Evolutionary conservation across 306 rosid genomes (phyloP), one percentile per base, ranked within the genome.

Genomic region (Rosa rugosa): DNA sequence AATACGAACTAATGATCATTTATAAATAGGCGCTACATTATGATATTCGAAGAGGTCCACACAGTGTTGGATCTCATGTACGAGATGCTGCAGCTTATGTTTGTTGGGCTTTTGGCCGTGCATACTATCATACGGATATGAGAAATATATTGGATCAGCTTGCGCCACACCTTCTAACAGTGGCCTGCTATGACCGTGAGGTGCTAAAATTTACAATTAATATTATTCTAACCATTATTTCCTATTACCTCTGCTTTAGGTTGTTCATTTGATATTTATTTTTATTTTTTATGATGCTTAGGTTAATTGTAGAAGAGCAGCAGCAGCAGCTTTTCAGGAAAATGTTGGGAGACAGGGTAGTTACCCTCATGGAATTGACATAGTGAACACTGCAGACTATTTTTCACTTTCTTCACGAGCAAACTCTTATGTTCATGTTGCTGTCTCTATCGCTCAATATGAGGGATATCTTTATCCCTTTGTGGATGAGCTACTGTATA

Each of bases 221-320:
- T n/a, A 73, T 34, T 62, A 51, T 60, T 66, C 60, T 53, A 50
- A 38, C 54, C 4, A 79, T 66, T 76, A 20, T 46, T 27, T 11
- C 14, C 12, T 41, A 40, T 45, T 47, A 63, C 22, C 3, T 73
- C 1, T 71, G 76, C 47, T 34, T 25, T 73, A 70, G 6, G 22
- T 74, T 80, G 65, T 64, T 45, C 69, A 45, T n/a, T 25, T 80
- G 54, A 63, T 25, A 42, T 22, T 22, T 25, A 22, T 27, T 44
- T 42, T 44, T 42, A 6, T 75, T 45, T 67, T 11, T 5, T 22
- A 23, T 86, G 85, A 66, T 87, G 83, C 83, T 53, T 82, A 95
- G 99, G 99, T 95, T 79, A 95, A 93, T 90, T 95, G 99, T 87
- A 88, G 99, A 90, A 91, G 99, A 90, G 99, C 99, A 72, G 99